Evolutionary conservation across 345 rosid genomes (phyloP).

Genomic region (Eucalyptus marginata): DNA sequence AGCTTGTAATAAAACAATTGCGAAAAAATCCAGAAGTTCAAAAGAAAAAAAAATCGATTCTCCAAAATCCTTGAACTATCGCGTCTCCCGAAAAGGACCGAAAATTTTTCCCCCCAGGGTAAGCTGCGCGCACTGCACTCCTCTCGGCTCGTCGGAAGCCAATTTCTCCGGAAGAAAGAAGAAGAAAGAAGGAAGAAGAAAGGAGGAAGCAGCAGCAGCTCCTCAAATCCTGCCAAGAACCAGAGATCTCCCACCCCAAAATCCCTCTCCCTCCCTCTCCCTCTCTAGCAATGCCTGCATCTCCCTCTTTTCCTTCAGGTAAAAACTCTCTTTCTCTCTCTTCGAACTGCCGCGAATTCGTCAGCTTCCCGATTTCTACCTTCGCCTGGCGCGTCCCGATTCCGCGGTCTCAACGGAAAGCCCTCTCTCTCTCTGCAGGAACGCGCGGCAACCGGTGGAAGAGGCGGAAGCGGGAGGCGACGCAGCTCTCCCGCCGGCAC

Average conservation of each 20-base stretch:
- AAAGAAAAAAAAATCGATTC: not conserved
- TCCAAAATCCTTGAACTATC: not conserved
- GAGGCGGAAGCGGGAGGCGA: constrained; percentile 55
- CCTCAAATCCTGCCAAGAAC: not conserved
- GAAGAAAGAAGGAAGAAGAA: not conserved
- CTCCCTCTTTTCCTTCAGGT: constrained; percentile 64
- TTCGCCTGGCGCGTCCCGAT: not conserved
- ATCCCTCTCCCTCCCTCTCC: not conserved
- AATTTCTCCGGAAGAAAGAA: not conserved
- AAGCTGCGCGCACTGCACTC: not conserved
- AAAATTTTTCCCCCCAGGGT: not conserved
- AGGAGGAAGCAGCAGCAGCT: not conserved
- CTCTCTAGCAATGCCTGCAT: constrained; percentile 59
- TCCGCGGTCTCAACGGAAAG: not conserved
- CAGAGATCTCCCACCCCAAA: not conserved
- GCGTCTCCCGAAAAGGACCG: not conserved
- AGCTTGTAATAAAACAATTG: not conserved
- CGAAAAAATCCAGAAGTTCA: not conserved
- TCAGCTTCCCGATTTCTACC: not conserved
- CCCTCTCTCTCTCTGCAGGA: constrained; percentile 11
- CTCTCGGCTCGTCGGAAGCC: not conserved
- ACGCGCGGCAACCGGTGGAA: constrained; percentile 71
- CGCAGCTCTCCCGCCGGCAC: constrained; percentile 24
- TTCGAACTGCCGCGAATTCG: not conserved
- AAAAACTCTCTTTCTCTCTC: not conserved